Base-by-base conservation (phyloP, 768 basidiomycete genomes). In the Agrocybe praecox region DNA sequence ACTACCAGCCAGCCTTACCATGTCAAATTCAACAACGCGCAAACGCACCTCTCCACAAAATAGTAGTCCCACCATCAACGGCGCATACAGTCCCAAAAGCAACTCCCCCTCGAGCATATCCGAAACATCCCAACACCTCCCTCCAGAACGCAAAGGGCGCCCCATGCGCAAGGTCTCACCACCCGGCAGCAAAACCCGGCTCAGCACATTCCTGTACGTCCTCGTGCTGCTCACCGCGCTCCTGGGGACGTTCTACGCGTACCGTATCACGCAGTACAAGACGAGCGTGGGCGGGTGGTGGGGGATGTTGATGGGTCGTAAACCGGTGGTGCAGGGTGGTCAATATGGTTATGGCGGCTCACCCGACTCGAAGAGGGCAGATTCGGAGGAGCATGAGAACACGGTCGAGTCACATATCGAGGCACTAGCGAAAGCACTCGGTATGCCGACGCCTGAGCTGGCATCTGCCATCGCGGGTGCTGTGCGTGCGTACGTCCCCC, bases 381-480 rank as follows among this genome's bases (percentile, higher is more conserved):
- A 7, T 15, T 15, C 22, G 8, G 53, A 56, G 26, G 29, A 60
- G 21, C 44, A 40, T 17, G 34, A 34, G 23, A 64, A 68, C 4
- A 76, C 67, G 4, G 74, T 90, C 40, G 86, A 89, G 62, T 74
- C 76, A 4, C 75, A 77, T 33, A 81, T 90, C 52, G 80, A 82
- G 49, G 82, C 77, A 14, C 75, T 91, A 11, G 89, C 89, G 11
- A 71, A 73, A 7, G 83, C 80, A 29, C 73, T 91, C 26, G 89
- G 87, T 1, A 80, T 90, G 63, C 79, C 83, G 0, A 75, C 85
- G 15, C 71, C 74, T 40, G 83, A 87, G 34, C 72, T 91, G 1
- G 87, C 89, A 2, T 76, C 74, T 17, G 89, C 88, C 0, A 84
- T 90, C 47, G 85, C 84, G 0, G 76, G 73, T 47, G 86, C 83